phyloP scores from a whole-genome alignment of 1,284 basidiomycete species.

The Phaffia rhodozyma region DNA sequence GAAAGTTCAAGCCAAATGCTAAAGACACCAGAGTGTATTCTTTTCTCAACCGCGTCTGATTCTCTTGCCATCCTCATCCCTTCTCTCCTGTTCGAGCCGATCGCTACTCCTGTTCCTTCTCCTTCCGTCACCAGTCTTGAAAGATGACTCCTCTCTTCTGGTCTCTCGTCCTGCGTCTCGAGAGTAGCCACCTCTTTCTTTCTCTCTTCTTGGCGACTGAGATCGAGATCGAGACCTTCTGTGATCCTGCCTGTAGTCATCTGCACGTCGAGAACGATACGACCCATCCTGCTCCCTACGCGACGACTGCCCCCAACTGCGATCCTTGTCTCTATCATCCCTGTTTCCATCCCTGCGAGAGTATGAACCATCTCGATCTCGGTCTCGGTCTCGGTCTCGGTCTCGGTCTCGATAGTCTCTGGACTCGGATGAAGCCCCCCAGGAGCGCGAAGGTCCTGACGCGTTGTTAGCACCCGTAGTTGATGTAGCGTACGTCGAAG shows the following conservation, averaged over 20 bases:
- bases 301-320: background rate
- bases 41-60: too few relatives aligned
- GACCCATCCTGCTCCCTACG: too few relatives aligned
- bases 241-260: too few relatives aligned
- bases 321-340: constrained; percentile 22
- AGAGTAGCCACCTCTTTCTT: constrained; percentile 6
- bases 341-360: constrained; percentile 23
- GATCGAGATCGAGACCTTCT: too few relatives aligned
- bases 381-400: background rate
- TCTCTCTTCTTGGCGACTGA: too few relatives aligned
- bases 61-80: too few relatives aligned
- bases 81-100: too few relatives aligned
- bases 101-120: background rate
- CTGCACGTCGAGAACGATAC: too few relatives aligned
- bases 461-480: constrained; percentile 21
- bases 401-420: constrained; percentile 1
- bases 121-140: background rate
- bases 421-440: background rate
- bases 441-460: too few relatives aligned
- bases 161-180: constrained; percentile 16
- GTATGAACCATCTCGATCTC: constrained; percentile 24
- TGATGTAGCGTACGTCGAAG: constrained; percentile 26
- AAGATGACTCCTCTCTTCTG: background rate
- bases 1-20: too few relatives aligned
- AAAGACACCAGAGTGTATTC: too few relatives aligned